Base-by-base conservation (phyloP, 2,329 filamentous ascomycete genomes). In the Claviceps humidiphila region DNA sequence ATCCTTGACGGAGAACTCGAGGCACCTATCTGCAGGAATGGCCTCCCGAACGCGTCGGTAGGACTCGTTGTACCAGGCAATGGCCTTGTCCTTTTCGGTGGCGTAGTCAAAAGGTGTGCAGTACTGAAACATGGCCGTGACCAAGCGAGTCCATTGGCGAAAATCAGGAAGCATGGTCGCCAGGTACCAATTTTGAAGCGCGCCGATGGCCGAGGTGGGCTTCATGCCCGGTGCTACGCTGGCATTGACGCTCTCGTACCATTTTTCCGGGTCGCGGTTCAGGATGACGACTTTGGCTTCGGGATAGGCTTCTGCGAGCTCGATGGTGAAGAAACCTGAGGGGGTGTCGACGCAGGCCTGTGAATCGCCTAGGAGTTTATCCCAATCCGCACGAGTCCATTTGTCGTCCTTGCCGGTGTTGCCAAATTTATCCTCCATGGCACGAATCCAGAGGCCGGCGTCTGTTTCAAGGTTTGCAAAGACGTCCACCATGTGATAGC, bases 291-390 rank as follows among this genome's bases (percentile, higher is more conserved):
- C 62, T 53, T 69, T 70, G 49, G 68, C 68, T 9, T 69, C 66
- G 4, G 64, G 64, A 47, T 64, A 64, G 22, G 57, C 43, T 34
- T 59, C 61, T 30, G 68, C 66, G 13, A 71, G 60, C 48, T 71
- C 67, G 50, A 61, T 52, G 48, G 63, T 64, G 58, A 71, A 68
- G 58, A 81, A 83, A 40, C 77, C 69, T 0, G 80, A 68, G 1
- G 83, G 80, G 16, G 80, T 62, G 47, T 77, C 77, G 52, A 74
- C 72, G 9, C 75, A 78, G 22, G 73, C 74, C n/a, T 78, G 71
- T 57, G 65, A 71, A 24, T 68, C 59, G 47, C 69, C 70, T 47
- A 75, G 68, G 7, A 76, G 61, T 52, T 64, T 63, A 60, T 76
- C 73, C 65, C 72, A 75, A 54, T 74, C 70, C 17, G 62, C 57